Evolutionary conservation across 192 early-diverging fungal genomes (phyloP).

Genomic region (Coemansia sp.): DNA sequence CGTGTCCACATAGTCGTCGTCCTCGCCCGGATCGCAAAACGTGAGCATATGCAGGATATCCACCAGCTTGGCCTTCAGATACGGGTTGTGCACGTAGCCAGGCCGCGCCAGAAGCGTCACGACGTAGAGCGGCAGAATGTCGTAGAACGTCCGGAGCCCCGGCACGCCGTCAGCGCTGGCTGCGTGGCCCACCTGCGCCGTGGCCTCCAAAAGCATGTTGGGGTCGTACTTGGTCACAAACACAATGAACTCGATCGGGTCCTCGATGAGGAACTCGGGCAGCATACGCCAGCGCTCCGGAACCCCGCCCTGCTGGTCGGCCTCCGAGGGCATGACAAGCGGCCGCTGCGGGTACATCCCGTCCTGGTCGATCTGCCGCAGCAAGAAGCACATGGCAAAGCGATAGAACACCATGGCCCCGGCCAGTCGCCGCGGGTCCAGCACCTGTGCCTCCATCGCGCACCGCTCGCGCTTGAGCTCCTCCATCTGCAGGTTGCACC

Average conservation of each 20-base stretch:
- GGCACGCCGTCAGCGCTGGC: conserved; percentile 4
- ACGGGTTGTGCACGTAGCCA: conserved; percentile 84
- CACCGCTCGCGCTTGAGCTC: conserved; percentile 60
- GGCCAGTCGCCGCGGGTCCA: conserved; percentile 65
- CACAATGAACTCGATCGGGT: conserved; percentile 57
- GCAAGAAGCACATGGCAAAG: conserved; percentile 82
- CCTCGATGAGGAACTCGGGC: conserved; percentile 91
- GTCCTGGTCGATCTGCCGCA: conserved; percentile 63
- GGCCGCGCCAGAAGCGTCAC: conserved; percentile 77
- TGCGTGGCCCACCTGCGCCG: conserved; percentile 32
- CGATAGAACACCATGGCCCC: conserved; percentile 75
- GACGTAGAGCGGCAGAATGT: conserved; percentile 56
- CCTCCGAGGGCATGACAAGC: conserved; percentile 31
- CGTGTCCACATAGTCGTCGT: conserved; percentile 54
- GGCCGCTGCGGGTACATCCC: conserved; percentile 26
- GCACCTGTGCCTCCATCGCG: conserved; percentile 67
- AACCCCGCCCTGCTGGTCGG: not conserved
- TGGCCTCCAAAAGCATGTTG: conserved; percentile 25
- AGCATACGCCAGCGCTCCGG: conserved; percentile 57
- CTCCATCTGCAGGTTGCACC: conserved; percentile 64
- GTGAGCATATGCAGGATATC: conserved; percentile 62
- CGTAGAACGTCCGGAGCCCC: conserved; percentile 38
- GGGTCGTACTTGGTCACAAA: conserved; percentile 24
- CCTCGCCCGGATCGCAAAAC: conserved; percentile 31
- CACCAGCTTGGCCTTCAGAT: conserved; percentile 88